Evolutionary conservation across 139 green algal species (phyloP), one percentile per base, ranked within the genome.

Genomic region (Chloropicon primus): DNA sequence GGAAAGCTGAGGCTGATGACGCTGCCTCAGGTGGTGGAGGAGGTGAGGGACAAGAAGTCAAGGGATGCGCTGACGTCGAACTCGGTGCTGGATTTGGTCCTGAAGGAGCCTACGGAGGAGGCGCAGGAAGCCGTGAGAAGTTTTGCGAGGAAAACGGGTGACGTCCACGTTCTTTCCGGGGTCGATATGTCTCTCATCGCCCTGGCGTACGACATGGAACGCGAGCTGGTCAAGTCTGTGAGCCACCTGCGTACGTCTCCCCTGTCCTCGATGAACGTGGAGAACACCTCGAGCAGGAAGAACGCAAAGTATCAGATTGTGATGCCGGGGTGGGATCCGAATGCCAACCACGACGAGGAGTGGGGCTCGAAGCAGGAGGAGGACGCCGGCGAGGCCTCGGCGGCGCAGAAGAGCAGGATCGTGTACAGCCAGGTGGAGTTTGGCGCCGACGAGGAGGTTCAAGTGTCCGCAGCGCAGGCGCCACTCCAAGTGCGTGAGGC

Each of bases 121-220:
- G 90, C 86, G 0, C 22, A 92, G 2, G 92, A 86, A 76, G 85
- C 87, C 82, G 91, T 89, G 0, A 41, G 77, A 2, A 76, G 28
- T 21, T 98, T 98, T 83, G 91, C 92, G 0, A 82, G 90, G 0
- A 87, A 87, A 27, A 97, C 91, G 0, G 93, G 93, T 2, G 93
- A 98, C 82, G 77, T 94, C 1, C 86, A 93, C 53, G 87, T 88
- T 2, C 85, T 98, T 2, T 98, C 93, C 0, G 54, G 79, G 0
- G 82, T 85, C 0, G 93, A 98, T 72, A 62, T 95, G 22, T 87
- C 89, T 71, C 86, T 98, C 53, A 82, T 98, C 3, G 93, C 93
- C 1, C 85, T 98, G 28, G 81, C 91, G 0, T 82, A 90, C 78
- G 88, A 79, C 0, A 83, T 98, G 53, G 93, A 98, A 81, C 77